Percentiles rank a stretch among this genome's conserved stretches.
These are phyloP conservation scores for Syzygium aromaticum DNA, from an alignment of 345 rosid species.

Conservation along the genomic window DNA sequence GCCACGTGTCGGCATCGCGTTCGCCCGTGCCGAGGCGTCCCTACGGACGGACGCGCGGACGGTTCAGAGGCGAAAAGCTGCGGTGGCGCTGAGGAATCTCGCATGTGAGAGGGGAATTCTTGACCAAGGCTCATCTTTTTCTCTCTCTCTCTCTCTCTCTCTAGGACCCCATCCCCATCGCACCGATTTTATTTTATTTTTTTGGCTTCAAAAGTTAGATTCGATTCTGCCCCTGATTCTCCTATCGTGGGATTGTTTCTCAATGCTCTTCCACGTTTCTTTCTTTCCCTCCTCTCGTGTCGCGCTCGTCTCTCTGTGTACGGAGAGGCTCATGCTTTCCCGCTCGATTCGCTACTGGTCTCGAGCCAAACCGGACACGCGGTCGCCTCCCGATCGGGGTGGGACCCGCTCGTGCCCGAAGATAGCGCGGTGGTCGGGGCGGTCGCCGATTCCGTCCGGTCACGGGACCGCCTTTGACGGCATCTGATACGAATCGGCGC, in stretches of 20 bases:
- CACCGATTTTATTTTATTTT: neutral
- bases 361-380: rapidly evolving
- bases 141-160: neutral
- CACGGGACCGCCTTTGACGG: too few relatives aligned
- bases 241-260: neutral
- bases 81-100: neutral
- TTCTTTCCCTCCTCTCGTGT: neutral
- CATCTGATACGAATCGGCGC: neutral
- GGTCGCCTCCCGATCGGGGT: neutral
- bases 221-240: neutral
- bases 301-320: neutral
- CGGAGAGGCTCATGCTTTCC: neutral
- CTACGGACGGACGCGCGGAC: neutral
- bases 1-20: neutral
- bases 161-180: neutral
- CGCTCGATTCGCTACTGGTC: neutral
- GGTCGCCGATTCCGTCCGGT: too few relatives aligned
- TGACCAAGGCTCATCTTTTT: neutral
- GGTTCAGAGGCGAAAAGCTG: neutral
- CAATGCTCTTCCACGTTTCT: neutral
- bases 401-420: neutral
- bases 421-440: neutral
- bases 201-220: neutral
- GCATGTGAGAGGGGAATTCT: neutral
- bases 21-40: neutral